Evolutionary conservation across 1,284 basidiomycete genomes (phyloP).

Genomic region (Phylloporus sp.): DNA sequence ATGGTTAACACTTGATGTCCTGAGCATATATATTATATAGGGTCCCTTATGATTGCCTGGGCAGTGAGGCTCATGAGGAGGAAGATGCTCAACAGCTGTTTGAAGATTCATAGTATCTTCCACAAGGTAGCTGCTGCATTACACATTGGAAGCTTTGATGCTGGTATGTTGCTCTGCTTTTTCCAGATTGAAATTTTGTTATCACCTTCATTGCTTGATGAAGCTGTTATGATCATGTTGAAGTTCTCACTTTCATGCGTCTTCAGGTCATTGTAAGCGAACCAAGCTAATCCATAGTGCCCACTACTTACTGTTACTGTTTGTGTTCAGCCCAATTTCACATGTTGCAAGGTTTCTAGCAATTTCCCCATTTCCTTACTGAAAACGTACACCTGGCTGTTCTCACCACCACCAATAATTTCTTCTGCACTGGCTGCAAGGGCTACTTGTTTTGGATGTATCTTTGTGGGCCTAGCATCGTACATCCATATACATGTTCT

Average conservation of each 20-base stretch:
- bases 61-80: too few relatives aligned
- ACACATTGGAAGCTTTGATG: too few relatives aligned
- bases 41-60: too few relatives aligned
- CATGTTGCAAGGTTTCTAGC: neutral
- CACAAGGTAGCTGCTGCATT: too few relatives aligned
- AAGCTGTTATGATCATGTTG: neutral
- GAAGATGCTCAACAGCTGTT: too few relatives aligned
- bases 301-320: neutral
- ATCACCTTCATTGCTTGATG: neutral
- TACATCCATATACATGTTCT: neutral
- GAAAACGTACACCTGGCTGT: neutral
- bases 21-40: too few relatives aligned
- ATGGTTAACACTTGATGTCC: too few relatives aligned
- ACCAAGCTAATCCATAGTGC: too few relatives aligned
- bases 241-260: neutral
- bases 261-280: too few relatives aligned
- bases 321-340: neutral
- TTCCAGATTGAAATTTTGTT: neutral
- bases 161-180: neutral
- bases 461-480: neutral
- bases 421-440: neutral
- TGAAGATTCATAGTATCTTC: too few relatives aligned
- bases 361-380: neutral
- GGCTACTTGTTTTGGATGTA: neutral
- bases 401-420: neutral